Base-by-base conservation (phyloP, 495 filamentous ascomycete genomes). In the Pyrenopolyporus hunteri region DNA sequence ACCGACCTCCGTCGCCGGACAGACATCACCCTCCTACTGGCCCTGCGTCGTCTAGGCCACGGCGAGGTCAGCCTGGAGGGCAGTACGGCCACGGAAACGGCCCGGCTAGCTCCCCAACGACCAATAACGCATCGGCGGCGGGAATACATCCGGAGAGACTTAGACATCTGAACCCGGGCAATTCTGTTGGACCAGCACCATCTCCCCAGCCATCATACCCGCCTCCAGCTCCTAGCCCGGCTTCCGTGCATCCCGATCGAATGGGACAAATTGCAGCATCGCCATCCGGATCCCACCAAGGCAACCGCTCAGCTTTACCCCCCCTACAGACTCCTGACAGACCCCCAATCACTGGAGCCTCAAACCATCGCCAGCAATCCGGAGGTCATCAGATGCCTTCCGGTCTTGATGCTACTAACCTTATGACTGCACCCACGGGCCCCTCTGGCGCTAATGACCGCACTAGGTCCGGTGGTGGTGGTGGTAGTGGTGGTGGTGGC, bases 241-340 rank as follows among this genome's bases (percentile, higher is more conserved):
- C 66, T 9, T 64, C 70, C 25, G 73, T 84, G 19, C 81, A 84
- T 59, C 80, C 82, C 1, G 81, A 83, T 67, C 77, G 82, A 22
- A 68, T 83, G 61, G 69, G 67, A 36, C 78, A 76, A 9, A 70
- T 76, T 39, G 59, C 55, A 3, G 56, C 64, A 11, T 60, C 59
- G 13, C 22, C 49, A 43, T 47, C 65, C 33, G 58, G 55, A n/a
- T 35, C 59, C 23, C 67, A 66, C 13, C 70, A 58, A 45, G 57
- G 67, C 13, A 42, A 56, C 48, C 71, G 67, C 11, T 63, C 59
- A 11, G 52, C 60, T 26, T 59, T 73, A 11, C 70, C 65, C 2
- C 63, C 72, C 11, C 51, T 72, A 13, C 68, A 70, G 11, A 68
- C 64, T 14, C 39, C 61, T 14, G 63, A 72, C 23, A 70, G 70